Evolutionary conservation across 345 rosid species (phyloP).

Genomic region (Brassica incana): DNA sequence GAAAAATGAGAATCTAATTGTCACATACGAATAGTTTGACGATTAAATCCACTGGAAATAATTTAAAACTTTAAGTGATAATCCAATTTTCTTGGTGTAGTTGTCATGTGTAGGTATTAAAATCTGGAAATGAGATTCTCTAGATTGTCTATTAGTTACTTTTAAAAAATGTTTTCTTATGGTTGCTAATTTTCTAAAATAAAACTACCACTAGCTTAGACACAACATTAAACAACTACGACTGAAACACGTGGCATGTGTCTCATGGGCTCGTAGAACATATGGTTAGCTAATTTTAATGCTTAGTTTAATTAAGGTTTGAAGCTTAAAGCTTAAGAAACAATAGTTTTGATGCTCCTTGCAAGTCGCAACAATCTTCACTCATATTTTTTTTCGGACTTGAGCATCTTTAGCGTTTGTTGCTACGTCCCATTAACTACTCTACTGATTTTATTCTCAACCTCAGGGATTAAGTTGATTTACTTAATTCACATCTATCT

Average conservation of each 20-base stretch:
- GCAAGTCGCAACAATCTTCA: slow-evolving; percentile 25
- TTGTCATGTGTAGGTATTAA: not conserved
- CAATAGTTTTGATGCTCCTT: slow-evolving; percentile 24
- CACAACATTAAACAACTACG: not conserved
- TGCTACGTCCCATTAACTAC: slow-evolving; percentile 28
- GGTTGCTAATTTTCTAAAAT: not conserved
- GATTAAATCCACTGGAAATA: not conserved
- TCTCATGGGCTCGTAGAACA: slow-evolving; percentile 23
- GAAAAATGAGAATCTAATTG: not conserved
- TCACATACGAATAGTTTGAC: not conserved
- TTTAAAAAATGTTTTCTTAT: not conserved
- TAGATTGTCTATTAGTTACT: not conserved
- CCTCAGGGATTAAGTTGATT: slow-evolving; percentile 3
- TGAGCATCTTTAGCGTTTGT: slow-evolving; percentile 20
- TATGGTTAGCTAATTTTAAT: slow-evolving; percentile 36
- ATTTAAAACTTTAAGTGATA: not conserved
- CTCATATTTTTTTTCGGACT: not conserved
- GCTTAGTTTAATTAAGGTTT: slow-evolving; percentile 25
- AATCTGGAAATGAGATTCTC: not conserved
- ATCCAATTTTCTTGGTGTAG: not conserved
- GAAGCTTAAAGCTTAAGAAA: slow-evolving; percentile 3
- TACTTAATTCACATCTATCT: not conserved
- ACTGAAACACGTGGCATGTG: slow-evolving; percentile 19
- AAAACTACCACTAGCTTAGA: slow-evolving; percentile 5
- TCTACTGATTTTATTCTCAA: slow-evolving; percentile 7